phyloP scores from a whole-genome alignment of 2,329 filamentous ascomycete species.

The Amauroascus niger region DNA sequence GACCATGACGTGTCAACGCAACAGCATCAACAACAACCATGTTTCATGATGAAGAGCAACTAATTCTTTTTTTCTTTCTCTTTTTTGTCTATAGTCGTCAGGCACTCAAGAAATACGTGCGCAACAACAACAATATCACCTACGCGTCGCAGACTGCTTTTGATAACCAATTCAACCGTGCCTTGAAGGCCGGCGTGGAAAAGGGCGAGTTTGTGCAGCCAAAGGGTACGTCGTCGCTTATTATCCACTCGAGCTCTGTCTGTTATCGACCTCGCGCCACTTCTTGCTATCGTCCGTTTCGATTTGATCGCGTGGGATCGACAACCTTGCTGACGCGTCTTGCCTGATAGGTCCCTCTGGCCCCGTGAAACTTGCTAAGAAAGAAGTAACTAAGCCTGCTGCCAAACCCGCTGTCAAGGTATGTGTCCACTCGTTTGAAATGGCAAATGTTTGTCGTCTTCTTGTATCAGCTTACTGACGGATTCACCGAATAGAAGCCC shows the following conservation, averaged over 20 bases:
- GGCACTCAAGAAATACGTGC: slow-evolving; percentile 66
- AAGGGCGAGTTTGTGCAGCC: slow-evolving; percentile 80
- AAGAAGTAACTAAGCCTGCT: slow-evolving; percentile 43
- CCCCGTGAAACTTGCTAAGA: slow-evolving; percentile 86
- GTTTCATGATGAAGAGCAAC: slow-evolving; percentile 6
- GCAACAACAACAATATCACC: slow-evolving; percentile 56
- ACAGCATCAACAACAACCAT: neutral
- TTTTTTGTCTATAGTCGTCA: slow-evolving; percentile 46
- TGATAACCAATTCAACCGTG: slow-evolving; percentile 75
- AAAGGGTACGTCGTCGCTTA: slow-evolving; percentile 57
- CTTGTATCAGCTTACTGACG: neutral
- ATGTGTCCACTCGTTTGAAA: neutral
- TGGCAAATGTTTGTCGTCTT: neutral
- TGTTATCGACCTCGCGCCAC: too few relatives aligned
- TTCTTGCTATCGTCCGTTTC: neutral
- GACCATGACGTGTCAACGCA: slow-evolving; percentile 10
- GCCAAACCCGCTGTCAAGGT: slow-evolving; percentile 31
- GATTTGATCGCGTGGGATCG: slow-evolving; percentile 1
- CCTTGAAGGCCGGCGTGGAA: slow-evolving; percentile 70
- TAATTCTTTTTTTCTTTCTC: slow-evolving; percentile 9
- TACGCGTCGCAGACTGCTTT: slow-evolving; percentile 49
- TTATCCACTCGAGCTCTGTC: too few relatives aligned
- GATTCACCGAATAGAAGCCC: slow-evolving; percentile 9
- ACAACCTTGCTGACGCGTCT: slow-evolving; percentile 25
- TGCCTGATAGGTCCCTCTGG: slow-evolving; percentile 60